Base-by-base conservation (phyloP, 257 asterid species). In the Solanum verrucosum region DNA sequence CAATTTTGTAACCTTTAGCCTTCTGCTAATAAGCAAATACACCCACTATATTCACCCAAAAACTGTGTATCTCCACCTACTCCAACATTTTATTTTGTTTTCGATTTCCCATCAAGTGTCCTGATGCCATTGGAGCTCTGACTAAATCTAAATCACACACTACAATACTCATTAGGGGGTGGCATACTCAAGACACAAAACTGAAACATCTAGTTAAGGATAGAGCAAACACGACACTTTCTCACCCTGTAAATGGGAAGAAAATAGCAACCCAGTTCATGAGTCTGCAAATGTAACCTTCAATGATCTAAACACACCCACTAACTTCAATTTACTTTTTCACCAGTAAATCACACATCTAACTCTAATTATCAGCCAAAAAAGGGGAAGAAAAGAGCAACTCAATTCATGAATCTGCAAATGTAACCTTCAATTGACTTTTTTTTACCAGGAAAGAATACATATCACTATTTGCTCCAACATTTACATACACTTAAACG, bases 81-180 rank as follows among this genome's bases (percentile, higher is more conserved):
- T 60, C 14, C 29, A 60, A 60, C 12, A 20, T 20, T 20, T 59
- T 7, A 7, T 8, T 59, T 0, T 1, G 2, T 20, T 46, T 59
- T 59, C 1, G 12, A 1, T 0, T 7, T 20, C 67, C 11, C 25
- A 1, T 1, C 0, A 27, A 59, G 2, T 59, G 27, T 21, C 0
- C 67, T 20, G 1, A 7, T 20, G 10, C n/a, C 65, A 18, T 56
- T 59, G 13, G 27, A 59, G 68, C 27, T 8, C 25, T 8, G 0
- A 59, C 68, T 21, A 59, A 59, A 59, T 21, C 13, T 8, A 21
- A 59, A 7, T 59, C 27, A 59, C 68, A 20, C 12, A 59, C 68
- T 59, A 59, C 25, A 56, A 56, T 18, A 18, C 25, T 0, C 65
- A 20, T 56, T 56, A 56, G 67, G 67, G 25, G 67, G 27, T 59